Base-by-base conservation (phyloP, 2,329 filamentous ascomycete species). In the Trichoderma simmonsii region DNA sequence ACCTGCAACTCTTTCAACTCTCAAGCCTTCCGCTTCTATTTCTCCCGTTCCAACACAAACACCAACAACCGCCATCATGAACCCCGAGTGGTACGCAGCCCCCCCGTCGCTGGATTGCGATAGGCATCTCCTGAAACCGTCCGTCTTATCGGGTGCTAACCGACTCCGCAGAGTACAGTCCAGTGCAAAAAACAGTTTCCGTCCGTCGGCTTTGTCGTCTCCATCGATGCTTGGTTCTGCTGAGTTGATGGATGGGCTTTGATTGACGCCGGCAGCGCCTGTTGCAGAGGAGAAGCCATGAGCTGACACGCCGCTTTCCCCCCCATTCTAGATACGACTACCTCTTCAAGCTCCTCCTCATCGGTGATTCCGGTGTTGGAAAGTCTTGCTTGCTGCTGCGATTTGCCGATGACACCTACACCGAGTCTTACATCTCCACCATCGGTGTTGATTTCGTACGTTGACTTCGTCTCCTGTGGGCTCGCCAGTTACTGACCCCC, bases 281-380 rank as follows among this genome's bases (percentile, higher is more conserved):
- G 14, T 62, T 54, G n/a, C 26, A 15, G 14, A 36, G 26, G n/a
- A 61, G 57, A 62, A 8, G 18, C n/a, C 39, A 48, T 62, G 28
- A 39, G 57, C 66, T 70, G 21, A 70, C 66, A 80, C 77, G 39
- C 21, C 56, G 30, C 26, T 68, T 68, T 68, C 12, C 71, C 70
- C 66, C 56, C 70, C 5, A 63, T 70, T 68, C n/a, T 81, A 98
- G 96, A 96, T 99, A 99, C 93, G 96, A 99, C 84, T 99, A 99
- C 85, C 94, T 99, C 81, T 99, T 99, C 91, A 99, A 99, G 91
- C 94, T 99, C 77, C 93, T 99, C 85, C 95, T 99, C 88, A 99
- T 99, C 91, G 96, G 96, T 85, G 96, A 99, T 85, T 99, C 96
- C 84, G 96, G 96, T 91, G 96, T 99, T 81, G 96, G 96, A 92